Evolutionary conservation across 371 early-diverging fungal species (phyloP).

Genomic region (Mortierella sp.): DNA sequence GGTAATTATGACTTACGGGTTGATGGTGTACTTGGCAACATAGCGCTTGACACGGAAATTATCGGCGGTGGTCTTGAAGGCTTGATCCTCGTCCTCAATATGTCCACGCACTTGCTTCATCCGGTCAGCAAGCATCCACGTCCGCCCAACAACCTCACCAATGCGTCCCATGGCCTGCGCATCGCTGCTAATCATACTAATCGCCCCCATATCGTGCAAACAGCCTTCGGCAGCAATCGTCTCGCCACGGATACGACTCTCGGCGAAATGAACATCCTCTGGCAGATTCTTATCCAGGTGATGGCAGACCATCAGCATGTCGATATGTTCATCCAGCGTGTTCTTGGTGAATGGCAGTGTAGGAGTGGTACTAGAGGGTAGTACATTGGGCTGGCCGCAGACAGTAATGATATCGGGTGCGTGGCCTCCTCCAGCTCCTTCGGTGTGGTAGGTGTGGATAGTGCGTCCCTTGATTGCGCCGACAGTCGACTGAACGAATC

Average conservation of each 20-base stretch:
- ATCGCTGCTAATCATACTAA: constrained; percentile 93
- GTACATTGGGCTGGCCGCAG: constrained; percentile 85
- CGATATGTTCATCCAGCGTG: constrained; percentile 96
- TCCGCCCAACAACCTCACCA: constrained; percentile 91
- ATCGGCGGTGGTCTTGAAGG: constrained; percentile 69
- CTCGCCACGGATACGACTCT: constrained; percentile 94
- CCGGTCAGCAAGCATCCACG: constrained; percentile 95
- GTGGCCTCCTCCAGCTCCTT: constrained; percentile 98
- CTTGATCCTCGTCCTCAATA: constrained; percentile 59
- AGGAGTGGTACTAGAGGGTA: constrained; percentile 95
- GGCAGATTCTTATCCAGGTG: constrained; percentile 92
- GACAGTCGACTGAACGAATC: constrained; percentile 93
- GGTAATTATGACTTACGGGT: constrained; percentile 72
- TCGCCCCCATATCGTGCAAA: constrained; percentile 93
- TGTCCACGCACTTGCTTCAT: constrained; percentile 90
- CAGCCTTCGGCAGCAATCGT: constrained; percentile 97
- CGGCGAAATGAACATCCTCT: constrained; percentile 97
- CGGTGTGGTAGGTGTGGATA: constrained; percentile 95
- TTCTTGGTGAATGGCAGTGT: constrained; percentile 93
- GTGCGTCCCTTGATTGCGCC: constrained; percentile 91
- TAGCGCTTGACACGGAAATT: constrained; percentile 88
- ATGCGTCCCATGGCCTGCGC: constrained; percentile 96
- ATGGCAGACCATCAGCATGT: constrained; percentile 99
- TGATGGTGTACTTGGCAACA: constrained; percentile 96
- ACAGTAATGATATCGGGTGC: constrained; percentile 92